Evolutionary conservation across 805 yeast species (phyloP), one percentile per base, ranked within the genome.

Genomic region (Zygoascus tannicola): DNA sequence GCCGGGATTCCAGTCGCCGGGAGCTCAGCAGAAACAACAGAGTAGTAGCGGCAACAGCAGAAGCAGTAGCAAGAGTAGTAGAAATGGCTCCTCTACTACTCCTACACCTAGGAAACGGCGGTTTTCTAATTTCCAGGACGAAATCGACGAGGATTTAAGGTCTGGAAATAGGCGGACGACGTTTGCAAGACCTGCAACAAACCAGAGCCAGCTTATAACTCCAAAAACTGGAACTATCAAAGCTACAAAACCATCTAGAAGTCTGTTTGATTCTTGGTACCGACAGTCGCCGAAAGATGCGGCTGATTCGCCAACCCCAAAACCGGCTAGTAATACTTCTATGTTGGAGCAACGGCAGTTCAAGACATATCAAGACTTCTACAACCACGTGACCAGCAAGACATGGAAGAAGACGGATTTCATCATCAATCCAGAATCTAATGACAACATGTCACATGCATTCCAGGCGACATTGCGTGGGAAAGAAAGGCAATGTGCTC

Each of bases 401-500:
- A 30, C 16, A 8, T 68, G 72, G 72, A 56, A 61, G 7, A 57
- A 62, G 2, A 62, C 56, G 23, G 73, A 68, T 45, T 68, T 68
- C 49, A 56, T 62, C 18, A 55, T 64, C 15, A 68, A 68, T 41
- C 66, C 66, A 2, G 44, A 50, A 3, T 45, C 44, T 41, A 65
- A 62, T 36, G 53, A 55, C n/a, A 51, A 56, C 7, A 16, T 49
- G 4, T 46, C 45, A 3, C 53, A 54, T 43, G 71, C 71, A 2
- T 66, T 54, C 41, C 55, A 59, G 8, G 64, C 62, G 28, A 63
- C 63, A 2, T 43, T 64, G 1, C 47, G 71, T 14, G 71, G 69
- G 3, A 50, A 53, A 1, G 47, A 51, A 7, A 53, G 70, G 2
- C 48, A 53, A 2, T 60, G 68, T 38, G 44, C 56, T 3, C 68